Conservation (phyloP, 176 grass and related monocot genomes). For the Juncus inflexus region DNA sequence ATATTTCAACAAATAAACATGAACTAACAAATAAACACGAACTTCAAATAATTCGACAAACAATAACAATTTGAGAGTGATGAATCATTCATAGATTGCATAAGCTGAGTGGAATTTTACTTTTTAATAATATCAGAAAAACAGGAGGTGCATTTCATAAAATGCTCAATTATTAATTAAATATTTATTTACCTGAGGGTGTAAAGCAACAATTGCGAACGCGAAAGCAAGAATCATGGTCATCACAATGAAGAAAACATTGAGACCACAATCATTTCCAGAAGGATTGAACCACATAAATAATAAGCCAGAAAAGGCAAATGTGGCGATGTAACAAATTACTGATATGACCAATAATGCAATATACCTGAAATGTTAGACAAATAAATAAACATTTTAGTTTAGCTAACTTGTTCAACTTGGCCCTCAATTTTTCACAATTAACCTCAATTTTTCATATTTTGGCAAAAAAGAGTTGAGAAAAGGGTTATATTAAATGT, state of each 20-base stretch:
- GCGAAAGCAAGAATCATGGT: constrained; percentile 92
- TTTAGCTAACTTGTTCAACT: no score
- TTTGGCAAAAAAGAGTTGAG: no score
- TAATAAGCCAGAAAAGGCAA: constrained; percentile 67
- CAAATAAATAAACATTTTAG: constrained; percentile 2
- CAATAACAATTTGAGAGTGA: no score
- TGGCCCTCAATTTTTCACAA: no score
- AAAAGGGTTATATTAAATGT: constrained; percentile 30
- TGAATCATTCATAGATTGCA: no score
- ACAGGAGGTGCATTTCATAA: background rate
- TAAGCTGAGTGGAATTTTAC: no score
- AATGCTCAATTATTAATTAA: background rate
- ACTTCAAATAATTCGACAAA: no score
- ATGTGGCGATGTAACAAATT: constrained; percentile 75
- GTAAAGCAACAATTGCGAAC: constrained; percentile 77
- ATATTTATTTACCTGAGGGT: constrained; percentile 54
- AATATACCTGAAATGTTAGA: constrained; percentile 67
- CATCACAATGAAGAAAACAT: constrained; percentile 86
- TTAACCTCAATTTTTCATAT: no score
- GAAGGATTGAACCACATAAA: constrained; percentile 98
- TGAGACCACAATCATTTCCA: constrained; percentile 83
- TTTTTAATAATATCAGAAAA: background rate
- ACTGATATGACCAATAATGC: constrained; percentile 65
- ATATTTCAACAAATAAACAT: no score
- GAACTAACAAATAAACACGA: no score